These are phyloP conservation scores for Podospora australis DNA, from an alignment of 495 filamentous ascomycete genomes.

Conservation along the genomic window DNA sequence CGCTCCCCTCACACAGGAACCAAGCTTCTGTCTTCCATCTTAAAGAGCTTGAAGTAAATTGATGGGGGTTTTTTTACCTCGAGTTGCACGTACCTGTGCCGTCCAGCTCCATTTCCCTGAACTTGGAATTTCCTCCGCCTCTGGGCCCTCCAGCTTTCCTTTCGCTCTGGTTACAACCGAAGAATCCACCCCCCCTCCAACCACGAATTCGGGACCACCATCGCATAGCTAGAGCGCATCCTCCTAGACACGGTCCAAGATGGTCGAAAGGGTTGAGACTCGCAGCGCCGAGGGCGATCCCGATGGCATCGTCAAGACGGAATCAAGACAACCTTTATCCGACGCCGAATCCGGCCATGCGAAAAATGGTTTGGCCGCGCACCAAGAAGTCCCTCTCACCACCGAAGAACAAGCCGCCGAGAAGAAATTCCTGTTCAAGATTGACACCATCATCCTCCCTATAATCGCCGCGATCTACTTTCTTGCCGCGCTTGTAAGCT, in stretches of 20 bases:
- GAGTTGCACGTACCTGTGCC: too few relatives aligned
- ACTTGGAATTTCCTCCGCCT: too few relatives aligned
- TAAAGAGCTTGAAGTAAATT: too few relatives aligned
- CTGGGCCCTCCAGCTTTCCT: too few relatives aligned
- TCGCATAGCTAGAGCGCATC: background rate
- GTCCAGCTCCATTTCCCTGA: too few relatives aligned
- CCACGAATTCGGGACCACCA: background rate
- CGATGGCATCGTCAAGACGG: too few relatives aligned
- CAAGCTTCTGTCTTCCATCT: too few relatives aligned
- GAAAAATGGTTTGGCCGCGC: slow-evolving; percentile 1
- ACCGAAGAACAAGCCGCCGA: slow-evolving; percentile 8
- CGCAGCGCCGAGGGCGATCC: background rate
- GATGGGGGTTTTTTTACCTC: too few relatives aligned
- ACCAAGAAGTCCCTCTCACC: slow-evolving; percentile 1
- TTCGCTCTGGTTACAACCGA: slow-evolving; percentile 28
- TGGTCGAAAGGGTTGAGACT: background rate
- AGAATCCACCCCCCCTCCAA: background rate
- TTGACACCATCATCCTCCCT: slow-evolving; percentile 28
- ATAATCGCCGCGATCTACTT: slow-evolving; percentile 29
- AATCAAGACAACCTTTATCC: too few relatives aligned
- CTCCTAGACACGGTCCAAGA: background rate
- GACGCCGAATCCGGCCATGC: background rate
- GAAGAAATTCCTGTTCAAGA: slow-evolving; percentile 16
- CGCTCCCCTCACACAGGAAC: too few relatives aligned
- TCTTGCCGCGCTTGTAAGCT: slow-evolving; percentile 28